Base-by-base conservation (phyloP, 2,329 filamentous ascomycete species). In the Leptographium procerum region DNA sequence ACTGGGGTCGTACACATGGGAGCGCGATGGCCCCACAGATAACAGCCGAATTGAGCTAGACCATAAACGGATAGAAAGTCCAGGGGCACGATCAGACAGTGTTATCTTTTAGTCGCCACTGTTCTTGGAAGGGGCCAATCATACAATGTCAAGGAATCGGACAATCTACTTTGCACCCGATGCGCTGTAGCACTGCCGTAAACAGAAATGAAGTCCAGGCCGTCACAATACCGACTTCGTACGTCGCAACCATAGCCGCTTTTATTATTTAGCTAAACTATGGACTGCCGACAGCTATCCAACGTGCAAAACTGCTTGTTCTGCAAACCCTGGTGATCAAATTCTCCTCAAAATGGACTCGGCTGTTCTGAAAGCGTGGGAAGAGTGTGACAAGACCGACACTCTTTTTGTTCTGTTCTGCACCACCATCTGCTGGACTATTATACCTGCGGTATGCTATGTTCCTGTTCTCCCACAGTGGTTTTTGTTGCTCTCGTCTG, bases 401-500 rank as follows among this genome's bases (percentile, higher is more conserved):
- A 59, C 57, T 2, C 52, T 61, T 6, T 61, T 61, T 33, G 57
- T 61, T 3, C 40, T 61, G 7, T 7, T 59, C 51, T 61, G 59
- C 55, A 61, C 57, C 1, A 40, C 33, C 48, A 61, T 59, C 11
- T 59, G 59, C 52, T 61, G 59, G 59, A 57, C 54, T 9, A 61
- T 61, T 50, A 45, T 61, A 11, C 59, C 57, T 3, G 55, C 52
- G 26, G 59, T 58, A 55, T 22, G 36, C 3, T 13, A 43, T 19
- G 36, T 6, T 5, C 13, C 19, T n/a, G 36, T 19, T 43, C 36
- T 33, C 31, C n/a, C n/a, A n/a, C n/a, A n/a, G n/a, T 5, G 31
- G 31, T 33, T 33, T 33, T 10, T 33, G 31, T 33, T 33, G 6
- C 34, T 36, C 34, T 36, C 34, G 10, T 36, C 34, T 19, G 19